phyloP scores from a whole-genome alignment of 2,329 filamentous ascomycete species.

The Aureobasidium pullulans region DNA sequence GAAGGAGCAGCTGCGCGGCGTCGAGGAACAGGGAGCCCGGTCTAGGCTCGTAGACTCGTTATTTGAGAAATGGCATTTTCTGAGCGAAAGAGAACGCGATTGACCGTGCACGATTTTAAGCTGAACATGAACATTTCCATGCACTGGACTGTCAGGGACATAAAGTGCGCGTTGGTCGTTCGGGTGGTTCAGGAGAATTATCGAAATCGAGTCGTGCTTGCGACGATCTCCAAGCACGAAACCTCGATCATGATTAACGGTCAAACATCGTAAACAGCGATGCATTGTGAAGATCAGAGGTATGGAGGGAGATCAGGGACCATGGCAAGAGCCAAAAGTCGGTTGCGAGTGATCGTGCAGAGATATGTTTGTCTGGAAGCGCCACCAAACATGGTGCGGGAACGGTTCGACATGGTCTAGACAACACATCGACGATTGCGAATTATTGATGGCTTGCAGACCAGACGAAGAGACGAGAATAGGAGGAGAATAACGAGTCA shows the following conservation, averaged over 20 bases:
- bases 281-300: neutral
- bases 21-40: neutral
- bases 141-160: neutral
- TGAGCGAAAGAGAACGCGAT: neutral
- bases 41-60: neutral
- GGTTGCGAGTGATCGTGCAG: neutral
- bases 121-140: neutral
- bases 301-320: neutral
- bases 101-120: neutral
- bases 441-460: neutral
- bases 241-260: neutral
- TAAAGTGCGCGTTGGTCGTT: neutral
- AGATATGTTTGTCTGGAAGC: conserved; percentile 6
- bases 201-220: neutral
- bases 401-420: neutral
- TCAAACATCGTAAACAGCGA: neutral
- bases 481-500: neutral
- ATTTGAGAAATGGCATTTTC: neutral
- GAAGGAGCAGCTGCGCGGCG: neutral
- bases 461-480: neutral
- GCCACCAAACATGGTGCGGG: conserved; percentile 2
- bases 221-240: neutral
- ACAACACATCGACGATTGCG: conserved; percentile 2
- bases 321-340: neutral
- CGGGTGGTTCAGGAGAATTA: neutral